Conservation (phyloP, 345 rosid species). For the Acer saccharum region DNA sequence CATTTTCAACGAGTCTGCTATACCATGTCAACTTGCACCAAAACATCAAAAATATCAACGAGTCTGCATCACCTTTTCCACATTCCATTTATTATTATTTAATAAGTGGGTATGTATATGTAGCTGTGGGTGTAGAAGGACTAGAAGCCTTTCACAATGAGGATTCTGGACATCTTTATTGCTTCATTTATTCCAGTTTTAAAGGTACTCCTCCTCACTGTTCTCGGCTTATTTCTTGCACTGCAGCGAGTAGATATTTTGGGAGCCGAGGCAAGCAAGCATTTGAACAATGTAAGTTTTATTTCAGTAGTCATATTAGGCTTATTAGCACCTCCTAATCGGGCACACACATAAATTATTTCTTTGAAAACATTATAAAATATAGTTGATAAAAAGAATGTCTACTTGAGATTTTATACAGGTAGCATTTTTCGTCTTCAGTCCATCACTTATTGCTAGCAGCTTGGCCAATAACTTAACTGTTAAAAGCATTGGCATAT, state of each 20-base stretch:
- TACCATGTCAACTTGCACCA: neutral
- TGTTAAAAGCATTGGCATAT: neutral
- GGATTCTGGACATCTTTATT: conserved; percentile 20
- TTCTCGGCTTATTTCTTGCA: conserved; percentile 29
- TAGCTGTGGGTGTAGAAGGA: too few relatives aligned
- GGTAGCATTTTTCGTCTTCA: conserved; percentile 14
- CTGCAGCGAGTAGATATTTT: conserved; percentile 23
- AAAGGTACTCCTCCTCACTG: conserved; percentile 32
- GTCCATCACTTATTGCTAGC: conserved; percentile 14
- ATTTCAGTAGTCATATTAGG: neutral
- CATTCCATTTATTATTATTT: too few relatives aligned
- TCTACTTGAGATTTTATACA: neutral
- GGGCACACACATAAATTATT: too few relatives aligned
- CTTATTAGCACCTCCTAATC: neutral
- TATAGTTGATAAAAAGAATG: neutral
- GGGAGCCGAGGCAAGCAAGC: conserved; percentile 26
- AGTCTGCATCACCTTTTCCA: too few relatives aligned
- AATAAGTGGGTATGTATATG: too few relatives aligned
- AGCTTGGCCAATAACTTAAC: neutral
- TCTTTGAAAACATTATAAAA: too few relatives aligned
- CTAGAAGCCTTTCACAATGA: neutral
- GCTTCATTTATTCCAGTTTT: conserved; percentile 32
- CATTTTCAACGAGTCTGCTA: too few relatives aligned
- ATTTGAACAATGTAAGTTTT: conserved; percentile 28
- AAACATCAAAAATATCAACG: neutral